Conservation (phyloP, 305 asterid species). For the Fraxinus dipetala region DNA sequence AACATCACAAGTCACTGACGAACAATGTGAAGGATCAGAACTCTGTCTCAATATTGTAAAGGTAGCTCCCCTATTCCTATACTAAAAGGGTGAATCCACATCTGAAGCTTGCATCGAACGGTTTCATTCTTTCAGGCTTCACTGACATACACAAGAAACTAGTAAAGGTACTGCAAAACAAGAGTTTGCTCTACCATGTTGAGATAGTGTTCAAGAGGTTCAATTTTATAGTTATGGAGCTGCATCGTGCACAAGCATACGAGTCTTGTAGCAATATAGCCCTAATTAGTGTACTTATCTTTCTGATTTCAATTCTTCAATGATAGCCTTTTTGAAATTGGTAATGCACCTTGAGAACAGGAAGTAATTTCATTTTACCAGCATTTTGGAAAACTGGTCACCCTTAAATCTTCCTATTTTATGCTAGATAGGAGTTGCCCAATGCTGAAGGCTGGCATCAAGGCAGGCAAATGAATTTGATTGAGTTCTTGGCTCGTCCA, state of each 20-base stretch:
- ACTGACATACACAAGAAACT: background rate
- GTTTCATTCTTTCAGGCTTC: background rate
- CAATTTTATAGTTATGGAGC: background rate
- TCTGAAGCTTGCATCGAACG: conserved; percentile 15
- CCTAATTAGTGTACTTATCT: background rate
- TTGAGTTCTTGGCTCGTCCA: background rate
- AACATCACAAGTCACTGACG: conserved; percentile 29
- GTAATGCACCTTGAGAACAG: background rate
- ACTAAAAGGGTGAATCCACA: background rate
- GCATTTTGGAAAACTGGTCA: background rate
- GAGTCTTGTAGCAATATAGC: background rate
- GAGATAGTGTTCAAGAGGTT: background rate
- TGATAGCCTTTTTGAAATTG: background rate
- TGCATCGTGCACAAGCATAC: background rate
- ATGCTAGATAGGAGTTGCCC: background rate
- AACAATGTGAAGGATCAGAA: conserved; percentile 16
- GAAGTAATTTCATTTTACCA: background rate
- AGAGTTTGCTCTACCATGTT: background rate
- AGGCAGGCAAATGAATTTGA: background rate
- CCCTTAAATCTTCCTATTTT: background rate
- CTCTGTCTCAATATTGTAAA: conserved; percentile 18
- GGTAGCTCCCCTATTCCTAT: conserved; percentile 11
- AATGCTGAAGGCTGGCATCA: background rate
- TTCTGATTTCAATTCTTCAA: background rate
- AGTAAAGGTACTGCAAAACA: background rate